These are phyloP conservation scores for Lactifluus rugatus DNA, from an alignment of 768 basidiomycete species.

Conservation along the genomic window DNA sequence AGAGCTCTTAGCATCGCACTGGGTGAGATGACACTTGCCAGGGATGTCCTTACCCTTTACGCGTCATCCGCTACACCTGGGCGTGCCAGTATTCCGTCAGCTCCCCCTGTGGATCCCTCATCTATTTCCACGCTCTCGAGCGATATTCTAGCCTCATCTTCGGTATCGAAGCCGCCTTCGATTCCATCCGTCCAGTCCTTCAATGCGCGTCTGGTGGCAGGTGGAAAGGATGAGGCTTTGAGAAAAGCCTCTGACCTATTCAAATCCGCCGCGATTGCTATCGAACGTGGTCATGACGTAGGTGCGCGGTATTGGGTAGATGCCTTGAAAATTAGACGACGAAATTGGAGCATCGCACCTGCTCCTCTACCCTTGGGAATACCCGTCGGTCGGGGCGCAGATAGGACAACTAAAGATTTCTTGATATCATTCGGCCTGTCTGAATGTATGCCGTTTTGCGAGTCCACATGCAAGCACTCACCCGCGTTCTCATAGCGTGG, in stretches of 20 bases:
- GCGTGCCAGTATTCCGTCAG: background rate
- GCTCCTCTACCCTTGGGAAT: conserved; percentile 68
- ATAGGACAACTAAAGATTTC: conserved; percentile 75
- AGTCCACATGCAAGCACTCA: conserved; percentile 5
- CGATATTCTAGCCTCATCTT: conserved; percentile 44
- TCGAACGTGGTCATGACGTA: conserved; percentile 51
- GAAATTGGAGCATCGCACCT: conserved; percentile 74
- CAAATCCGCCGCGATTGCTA: conserved; percentile 55
- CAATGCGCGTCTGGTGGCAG: conserved; percentile 60
- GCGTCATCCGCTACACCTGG: conserved; percentile 29
- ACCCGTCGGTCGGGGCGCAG: conserved; percentile 63
- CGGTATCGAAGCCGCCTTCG: conserved; percentile 48
- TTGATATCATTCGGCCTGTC: conserved; percentile 72
- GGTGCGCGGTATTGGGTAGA: conserved; percentile 77
- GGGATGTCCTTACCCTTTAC: conserved; percentile 55
- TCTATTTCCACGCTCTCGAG: conserved; percentile 6
- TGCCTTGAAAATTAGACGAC: conserved; percentile 63
- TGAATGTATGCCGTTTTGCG: conserved; percentile 49
- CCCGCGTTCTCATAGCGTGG: conserved; percentile 39
- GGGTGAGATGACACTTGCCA: conserved; percentile 73
- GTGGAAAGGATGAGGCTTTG: conserved; percentile 73
- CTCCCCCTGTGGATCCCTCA: background rate
- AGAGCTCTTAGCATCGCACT: conserved; percentile 46
- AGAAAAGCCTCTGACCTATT: conserved; percentile 66
- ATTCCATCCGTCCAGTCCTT: conserved; percentile 55